Conservation (phyloP, 306 rosid species). For the Fragaria vesca region DNA sequence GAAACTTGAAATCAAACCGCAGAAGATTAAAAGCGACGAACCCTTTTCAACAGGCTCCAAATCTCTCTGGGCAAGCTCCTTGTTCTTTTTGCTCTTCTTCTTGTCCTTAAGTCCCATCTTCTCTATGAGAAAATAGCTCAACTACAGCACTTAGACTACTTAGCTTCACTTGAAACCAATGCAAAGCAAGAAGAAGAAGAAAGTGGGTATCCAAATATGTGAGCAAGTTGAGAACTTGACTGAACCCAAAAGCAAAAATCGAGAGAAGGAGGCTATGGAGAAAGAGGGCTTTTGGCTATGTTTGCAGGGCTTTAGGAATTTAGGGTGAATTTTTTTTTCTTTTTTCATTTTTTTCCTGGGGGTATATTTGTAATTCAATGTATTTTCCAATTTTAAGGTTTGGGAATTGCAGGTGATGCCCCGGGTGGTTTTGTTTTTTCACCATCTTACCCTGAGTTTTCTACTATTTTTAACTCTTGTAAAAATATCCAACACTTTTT, state of each 20-base stretch:
- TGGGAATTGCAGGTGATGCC: neutral
- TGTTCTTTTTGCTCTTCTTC: constrained; percentile 4
- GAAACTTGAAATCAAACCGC: neutral
- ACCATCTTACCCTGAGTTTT: neutral
- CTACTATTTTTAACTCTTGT: neutral
- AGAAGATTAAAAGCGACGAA: neutral
- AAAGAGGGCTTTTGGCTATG: neutral
- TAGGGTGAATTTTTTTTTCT: neutral
- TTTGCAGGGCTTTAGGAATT: neutral
- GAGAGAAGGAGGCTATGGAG: neutral
- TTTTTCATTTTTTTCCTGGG: neutral
- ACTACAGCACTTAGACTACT: neutral
- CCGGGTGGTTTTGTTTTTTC: neutral
- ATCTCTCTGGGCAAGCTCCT: neutral
- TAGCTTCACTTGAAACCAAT: neutral
- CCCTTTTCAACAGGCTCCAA: constrained; percentile 17
- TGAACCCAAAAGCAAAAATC: neutral
- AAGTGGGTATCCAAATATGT: neutral
- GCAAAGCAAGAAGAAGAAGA: neutral
- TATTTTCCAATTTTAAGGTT: neutral
- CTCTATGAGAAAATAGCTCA: neutral
- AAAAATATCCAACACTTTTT: too few relatives aligned
- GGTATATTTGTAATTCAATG: neutral
- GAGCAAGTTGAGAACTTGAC: neutral
- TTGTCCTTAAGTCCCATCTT: constrained; percentile 14